Conservation (phyloP, 2,329 filamentous ascomycete genomes). For the Exophiala alcalophila region DNA sequence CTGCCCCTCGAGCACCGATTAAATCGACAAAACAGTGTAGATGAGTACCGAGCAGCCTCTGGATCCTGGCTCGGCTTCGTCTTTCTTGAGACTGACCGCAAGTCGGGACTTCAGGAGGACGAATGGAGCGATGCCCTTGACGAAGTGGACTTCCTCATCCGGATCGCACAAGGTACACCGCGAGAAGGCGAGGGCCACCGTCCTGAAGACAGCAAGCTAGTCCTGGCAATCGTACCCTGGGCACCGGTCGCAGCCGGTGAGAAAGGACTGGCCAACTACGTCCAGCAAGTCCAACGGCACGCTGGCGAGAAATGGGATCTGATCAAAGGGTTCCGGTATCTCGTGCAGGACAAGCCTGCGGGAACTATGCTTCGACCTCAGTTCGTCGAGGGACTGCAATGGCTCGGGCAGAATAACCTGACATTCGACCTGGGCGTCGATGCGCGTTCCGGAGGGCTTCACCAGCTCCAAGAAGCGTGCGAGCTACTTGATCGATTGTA, state of each 20-base stretch:
- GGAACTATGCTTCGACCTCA: conserved; percentile 61
- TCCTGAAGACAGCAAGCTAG: conserved; percentile 51
- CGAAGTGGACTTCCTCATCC: conserved; percentile 68
- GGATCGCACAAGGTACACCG: conserved; percentile 62
- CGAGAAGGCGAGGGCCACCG: conserved; percentile 58
- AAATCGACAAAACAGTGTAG: conserved; percentile 61
- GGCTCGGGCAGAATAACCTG: conserved; percentile 61
- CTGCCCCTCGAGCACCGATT: conserved; percentile 59
- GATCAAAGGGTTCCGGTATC: conserved; percentile 76
- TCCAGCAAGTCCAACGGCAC: conserved; percentile 56
- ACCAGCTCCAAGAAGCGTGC: conserved; percentile 68
- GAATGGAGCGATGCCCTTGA: conserved; percentile 66
- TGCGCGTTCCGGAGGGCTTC: conserved; percentile 69
- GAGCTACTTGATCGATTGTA: conserved; percentile 68
- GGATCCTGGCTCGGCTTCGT: conserved; percentile 66
- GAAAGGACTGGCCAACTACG: conserved; percentile 61
- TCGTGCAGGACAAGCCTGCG: conserved; percentile 72
- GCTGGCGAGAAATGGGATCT: conserved; percentile 57
- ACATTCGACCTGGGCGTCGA: conserved; percentile 84
- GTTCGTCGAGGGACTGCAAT: conserved; percentile 65
- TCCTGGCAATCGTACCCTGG: conserved; percentile 75
- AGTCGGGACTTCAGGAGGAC: conserved; percentile 54
- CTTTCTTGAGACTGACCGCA: conserved; percentile 79
- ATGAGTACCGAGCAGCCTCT: conserved; percentile 57
- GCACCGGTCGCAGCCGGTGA: conserved; percentile 72